A percentile compares a stretch with the other conserved stretches of the same genome.
phyloP scores from a whole-genome alignment of 306 rosid genomes.

The Mucuna pruriens region DNA sequence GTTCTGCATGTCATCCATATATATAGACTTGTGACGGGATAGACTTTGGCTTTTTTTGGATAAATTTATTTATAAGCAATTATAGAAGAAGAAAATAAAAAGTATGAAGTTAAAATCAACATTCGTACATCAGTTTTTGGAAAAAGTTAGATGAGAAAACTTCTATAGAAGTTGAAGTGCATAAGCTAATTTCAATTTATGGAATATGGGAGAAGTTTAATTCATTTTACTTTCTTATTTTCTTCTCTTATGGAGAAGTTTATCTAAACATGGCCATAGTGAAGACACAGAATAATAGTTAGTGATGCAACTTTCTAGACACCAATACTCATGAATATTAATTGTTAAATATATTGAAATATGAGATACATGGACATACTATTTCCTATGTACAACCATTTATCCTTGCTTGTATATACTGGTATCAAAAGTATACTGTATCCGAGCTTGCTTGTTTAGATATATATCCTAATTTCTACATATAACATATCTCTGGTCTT shows the following conservation, averaged over 20 bases:
- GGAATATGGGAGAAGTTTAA: background rate
- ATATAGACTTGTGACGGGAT: background rate
- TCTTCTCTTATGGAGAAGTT: background rate
- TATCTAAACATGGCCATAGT: background rate
- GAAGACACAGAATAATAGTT: background rate
- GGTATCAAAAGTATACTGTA: background rate
- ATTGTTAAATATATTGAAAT: background rate
- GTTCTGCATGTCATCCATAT: background rate
- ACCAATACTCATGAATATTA: background rate
- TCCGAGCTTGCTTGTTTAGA: slow-evolving; percentile 4
- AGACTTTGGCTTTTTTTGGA: background rate
- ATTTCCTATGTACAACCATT: background rate
- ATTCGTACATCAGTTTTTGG: background rate
- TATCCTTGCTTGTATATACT: slow-evolving; percentile 8
- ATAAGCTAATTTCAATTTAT: background rate
- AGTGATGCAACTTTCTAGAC: background rate
- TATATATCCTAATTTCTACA: slow-evolving; percentile 20
- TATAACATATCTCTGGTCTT: slow-evolving; percentile 6
- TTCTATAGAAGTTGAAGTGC: background rate
- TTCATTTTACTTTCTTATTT: background rate
- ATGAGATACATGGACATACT: background rate
- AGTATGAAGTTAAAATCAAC: background rate
- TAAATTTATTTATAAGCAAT: background rate
- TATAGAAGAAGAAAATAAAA: background rate
- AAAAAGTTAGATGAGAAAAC: background rate